A percentile compares a stretch with the other conserved stretches of the same genome.
Conservation (phyloP, 305 asterid genomes). For the Fraxinus latifolia region DNA sequence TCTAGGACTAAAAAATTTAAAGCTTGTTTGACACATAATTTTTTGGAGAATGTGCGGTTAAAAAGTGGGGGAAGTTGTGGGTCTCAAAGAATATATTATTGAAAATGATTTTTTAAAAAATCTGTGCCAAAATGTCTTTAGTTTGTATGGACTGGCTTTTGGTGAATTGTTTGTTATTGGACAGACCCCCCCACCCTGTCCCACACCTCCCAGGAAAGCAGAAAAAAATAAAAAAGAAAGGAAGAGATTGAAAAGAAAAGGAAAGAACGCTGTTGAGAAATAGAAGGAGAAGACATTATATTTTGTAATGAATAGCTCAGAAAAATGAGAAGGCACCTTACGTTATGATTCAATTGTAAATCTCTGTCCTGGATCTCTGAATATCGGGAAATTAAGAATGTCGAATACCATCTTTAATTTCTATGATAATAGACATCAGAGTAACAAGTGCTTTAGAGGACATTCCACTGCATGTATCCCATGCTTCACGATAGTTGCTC, state of each 20-base stretch:
- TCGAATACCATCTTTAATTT: background rate
- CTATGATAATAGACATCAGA: background rate
- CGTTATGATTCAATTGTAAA: background rate
- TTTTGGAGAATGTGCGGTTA: background rate
- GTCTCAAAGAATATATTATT: background rate
- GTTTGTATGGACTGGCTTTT: background rate
- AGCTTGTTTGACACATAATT: background rate
- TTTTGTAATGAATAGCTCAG: background rate
- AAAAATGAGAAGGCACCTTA: background rate
- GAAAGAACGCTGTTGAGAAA: background rate
- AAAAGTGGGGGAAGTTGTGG: background rate
- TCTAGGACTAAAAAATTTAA: background rate
- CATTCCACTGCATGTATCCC: background rate
- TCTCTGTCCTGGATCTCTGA: background rate
- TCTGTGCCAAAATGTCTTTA: background rate
- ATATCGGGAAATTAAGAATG: background rate
- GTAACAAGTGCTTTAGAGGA: background rate
- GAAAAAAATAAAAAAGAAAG: background rate
- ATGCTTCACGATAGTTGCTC: constrained; percentile 4
- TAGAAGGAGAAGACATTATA: background rate
- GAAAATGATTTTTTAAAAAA: background rate
- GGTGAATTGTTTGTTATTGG: background rate
- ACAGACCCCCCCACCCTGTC: background rate
- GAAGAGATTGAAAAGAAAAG: background rate
- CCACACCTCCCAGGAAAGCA: background rate